Base-by-base conservation (phyloP, 768 basidiomycete genomes). In the Chalciporus piperatus region DNA sequence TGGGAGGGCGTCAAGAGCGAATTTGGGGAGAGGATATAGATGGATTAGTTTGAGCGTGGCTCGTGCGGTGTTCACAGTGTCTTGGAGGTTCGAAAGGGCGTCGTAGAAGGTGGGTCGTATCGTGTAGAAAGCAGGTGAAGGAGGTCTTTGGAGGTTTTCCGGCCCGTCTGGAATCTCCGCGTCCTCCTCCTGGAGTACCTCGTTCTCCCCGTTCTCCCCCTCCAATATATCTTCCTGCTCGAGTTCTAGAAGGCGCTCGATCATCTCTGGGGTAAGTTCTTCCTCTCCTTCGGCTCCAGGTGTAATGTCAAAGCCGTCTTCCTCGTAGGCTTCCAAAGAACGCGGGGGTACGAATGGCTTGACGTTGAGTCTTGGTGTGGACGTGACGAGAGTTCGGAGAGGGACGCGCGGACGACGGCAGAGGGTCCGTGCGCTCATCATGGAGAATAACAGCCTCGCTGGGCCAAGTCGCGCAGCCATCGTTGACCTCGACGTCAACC, bases 81-180 rank as follows among this genome's bases (percentile, higher is more conserved):
- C 72, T 62, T 92, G 83, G 16, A 96, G 79, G 39, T 78, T 72
- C 40, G 74, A 70, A 39, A 94, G 69, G 50, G 83, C 80, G 68
- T 94, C 89, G 66, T 84, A 84, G 73, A 84, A 94, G 20, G 74
- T 72, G 1, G 88, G 74, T 30, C 86, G 83, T 14, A 85, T 86
- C 16, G 93, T 92, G 74, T 90, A 97, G 72, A 93, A 95, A 43
- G 81, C 82, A 19, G 91, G 82, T 8, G 90, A 87, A 17, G 76
- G 69, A 0, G 91, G 91, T 50, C 59, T 62, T 13, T 58, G 16
- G 35, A 37, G 35, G 6, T 6, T 37, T 4, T 7, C 16, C n/a
- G 16, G 11, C 32, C 12, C 32, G 2, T 32, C 32, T 32, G 8
- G 4, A 32, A 32, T 11, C 32, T 32, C 12, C 32, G 4, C 4